A percentile compares a stretch with the other conserved stretches of the same genome.
Evolutionary conservation across 176 grass and related monocot species (phyloP).

Genomic region (Leersia perrieri): DNA sequence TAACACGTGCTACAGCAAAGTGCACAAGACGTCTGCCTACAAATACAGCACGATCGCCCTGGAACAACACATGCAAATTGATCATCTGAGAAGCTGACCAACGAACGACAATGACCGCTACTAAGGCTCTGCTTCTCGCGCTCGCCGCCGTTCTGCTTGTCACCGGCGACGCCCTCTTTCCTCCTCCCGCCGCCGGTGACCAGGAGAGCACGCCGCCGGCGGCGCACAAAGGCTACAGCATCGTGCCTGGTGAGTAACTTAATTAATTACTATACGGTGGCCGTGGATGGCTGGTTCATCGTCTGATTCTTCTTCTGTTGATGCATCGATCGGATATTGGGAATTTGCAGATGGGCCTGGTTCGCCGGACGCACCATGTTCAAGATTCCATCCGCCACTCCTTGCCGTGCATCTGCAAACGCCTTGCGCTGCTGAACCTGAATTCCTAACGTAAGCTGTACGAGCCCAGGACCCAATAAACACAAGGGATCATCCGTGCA

Average conservation of each 20-base stretch:
- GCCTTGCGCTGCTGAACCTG: not conserved
- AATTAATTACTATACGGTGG: too few species aligned
- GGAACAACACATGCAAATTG: not conserved
- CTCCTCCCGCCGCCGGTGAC: not conserved
- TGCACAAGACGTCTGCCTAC: not conserved
- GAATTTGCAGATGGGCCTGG: not conserved
- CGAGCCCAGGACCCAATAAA: too few species aligned
- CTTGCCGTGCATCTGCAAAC: not conserved
- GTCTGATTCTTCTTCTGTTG: too few species aligned
- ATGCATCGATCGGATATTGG: too few species aligned
- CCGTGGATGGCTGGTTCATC: too few species aligned
- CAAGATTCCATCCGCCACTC: slow-evolving; percentile 15
- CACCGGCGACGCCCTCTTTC: not conserved
- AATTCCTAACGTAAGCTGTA: not conserved
- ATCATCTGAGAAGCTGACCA: not conserved
- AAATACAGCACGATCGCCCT: not conserved
- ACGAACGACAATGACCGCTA: not conserved
- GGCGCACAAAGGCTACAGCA: not conserved
- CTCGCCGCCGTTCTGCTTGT: not conserved
- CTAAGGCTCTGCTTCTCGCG: not conserved
- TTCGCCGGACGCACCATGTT: slow-evolving; percentile 4
- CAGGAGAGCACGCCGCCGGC: too few species aligned
- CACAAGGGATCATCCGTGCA: too few species aligned
- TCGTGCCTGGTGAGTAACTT: not conserved
- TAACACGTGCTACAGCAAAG: too few species aligned